Evolutionary conservation across 78 protist species (phyloP).

Genomic region (Protostelium mycophagum): DNA sequence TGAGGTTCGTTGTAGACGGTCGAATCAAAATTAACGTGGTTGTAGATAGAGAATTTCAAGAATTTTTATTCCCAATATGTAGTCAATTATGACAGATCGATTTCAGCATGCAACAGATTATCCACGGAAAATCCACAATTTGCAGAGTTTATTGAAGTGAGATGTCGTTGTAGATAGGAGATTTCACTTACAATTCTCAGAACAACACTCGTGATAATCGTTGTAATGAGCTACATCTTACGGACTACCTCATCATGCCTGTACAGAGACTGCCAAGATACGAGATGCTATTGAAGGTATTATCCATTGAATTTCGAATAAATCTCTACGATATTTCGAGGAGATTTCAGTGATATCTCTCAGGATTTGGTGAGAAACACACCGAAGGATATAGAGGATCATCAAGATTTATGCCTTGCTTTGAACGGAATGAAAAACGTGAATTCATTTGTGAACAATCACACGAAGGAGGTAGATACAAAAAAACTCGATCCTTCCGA

Average conservation of each 20-base stretch:
- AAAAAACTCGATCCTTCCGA: neutral
- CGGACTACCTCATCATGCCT: conserved; percentile 54
- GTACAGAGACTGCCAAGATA: conserved; percentile 65
- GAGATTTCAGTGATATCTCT: too few species aligned
- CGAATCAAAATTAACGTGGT: too few species aligned
- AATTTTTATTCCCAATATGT: neutral
- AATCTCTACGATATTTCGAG: neutral
- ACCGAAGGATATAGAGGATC: neutral
- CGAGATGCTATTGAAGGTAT: conserved; percentile 25
- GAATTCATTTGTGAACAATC: neutral
- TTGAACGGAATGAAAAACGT: neutral
- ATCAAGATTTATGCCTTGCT: neutral
- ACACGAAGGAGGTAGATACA: neutral
- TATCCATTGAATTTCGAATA: too few species aligned
- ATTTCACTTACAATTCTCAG: too few species aligned
- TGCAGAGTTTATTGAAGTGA: neutral
- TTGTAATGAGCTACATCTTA: conserved; percentile 22
- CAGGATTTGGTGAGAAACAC: neutral
- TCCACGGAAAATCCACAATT: neutral
- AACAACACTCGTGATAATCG: too few species aligned
- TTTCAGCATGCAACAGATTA: neutral
- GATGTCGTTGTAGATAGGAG: too few species aligned
- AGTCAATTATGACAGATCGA: neutral
- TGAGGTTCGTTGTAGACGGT: neutral
- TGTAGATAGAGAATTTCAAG: neutral